Evolutionary conservation across 2,329 filamentous ascomycete species (phyloP).

Genomic region (Alternaria sp.): DNA sequence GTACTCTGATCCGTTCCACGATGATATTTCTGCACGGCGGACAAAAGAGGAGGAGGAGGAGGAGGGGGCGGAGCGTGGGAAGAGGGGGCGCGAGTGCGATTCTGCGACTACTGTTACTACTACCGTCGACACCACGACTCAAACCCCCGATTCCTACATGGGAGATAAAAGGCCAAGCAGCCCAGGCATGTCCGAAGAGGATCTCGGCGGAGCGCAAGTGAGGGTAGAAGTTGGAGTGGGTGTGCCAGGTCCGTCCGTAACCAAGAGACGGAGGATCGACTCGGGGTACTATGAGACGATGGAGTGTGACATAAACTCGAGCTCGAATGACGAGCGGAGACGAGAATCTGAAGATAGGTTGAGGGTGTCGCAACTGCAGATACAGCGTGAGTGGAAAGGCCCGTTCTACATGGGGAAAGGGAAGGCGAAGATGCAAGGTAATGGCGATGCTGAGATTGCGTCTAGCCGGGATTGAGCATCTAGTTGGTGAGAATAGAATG

Average conservation of each 20-base stretch:
- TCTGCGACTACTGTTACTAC: not conserved
- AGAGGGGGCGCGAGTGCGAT: too few species aligned
- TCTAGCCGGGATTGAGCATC: not conserved
- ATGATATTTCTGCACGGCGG: not conserved
- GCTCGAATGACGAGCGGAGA: not conserved
- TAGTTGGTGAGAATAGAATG: too few species aligned
- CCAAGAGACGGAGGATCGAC: not conserved
- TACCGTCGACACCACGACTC: not conserved
- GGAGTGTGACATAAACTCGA: not conserved
- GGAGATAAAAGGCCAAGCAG: not conserved
- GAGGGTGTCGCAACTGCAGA: not conserved
- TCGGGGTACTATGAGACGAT: not conserved
- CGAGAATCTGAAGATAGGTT: not conserved
- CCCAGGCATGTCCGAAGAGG: not conserved
- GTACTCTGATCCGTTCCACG: not conserved
- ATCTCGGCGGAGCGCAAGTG: rapidly evolving
- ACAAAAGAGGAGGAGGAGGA: not conserved
- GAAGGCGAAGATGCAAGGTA: not conserved
- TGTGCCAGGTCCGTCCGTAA: not conserved
- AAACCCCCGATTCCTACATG: not conserved
- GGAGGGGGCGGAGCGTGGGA: too few species aligned
- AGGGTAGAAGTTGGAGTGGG: not conserved
- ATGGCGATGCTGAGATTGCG: not conserved
- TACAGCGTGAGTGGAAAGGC: not conserved
- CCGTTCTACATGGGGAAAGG: not conserved